Evolutionary conservation across 768 basidiomycete genomes (phyloP).

Genomic region (Tulasnella sp.): DNA sequence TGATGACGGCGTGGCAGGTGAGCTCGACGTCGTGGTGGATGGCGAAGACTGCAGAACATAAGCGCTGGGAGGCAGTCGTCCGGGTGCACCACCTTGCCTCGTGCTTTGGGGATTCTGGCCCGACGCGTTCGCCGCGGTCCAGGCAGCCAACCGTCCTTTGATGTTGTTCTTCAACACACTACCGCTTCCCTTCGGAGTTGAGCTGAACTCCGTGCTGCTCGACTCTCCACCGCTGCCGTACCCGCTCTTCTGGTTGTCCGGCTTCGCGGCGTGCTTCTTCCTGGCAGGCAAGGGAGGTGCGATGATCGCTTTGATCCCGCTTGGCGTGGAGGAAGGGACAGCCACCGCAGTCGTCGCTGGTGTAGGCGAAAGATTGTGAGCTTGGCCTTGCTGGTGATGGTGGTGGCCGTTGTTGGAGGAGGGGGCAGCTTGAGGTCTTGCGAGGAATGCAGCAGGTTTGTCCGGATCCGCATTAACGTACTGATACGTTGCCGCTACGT

Average conservation of each 20-base stretch:
- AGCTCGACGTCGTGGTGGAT: not conserved
- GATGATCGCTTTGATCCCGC: slow-evolving; percentile 16
- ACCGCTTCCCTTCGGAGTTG: not conserved
- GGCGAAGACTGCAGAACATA: slow-evolving; percentile 3
- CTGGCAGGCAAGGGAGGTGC: not conserved
- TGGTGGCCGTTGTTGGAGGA: slow-evolving; percentile 7
- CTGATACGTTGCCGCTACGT: slow-evolving; percentile 29
- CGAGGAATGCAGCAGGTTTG: not conserved
- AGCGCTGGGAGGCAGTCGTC: not conserved
- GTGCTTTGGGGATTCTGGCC: slow-evolving; percentile 6
- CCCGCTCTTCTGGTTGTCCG: not conserved
- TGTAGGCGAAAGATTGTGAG: slow-evolving; percentile 25
- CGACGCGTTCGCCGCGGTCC: slow-evolving; percentile 13
- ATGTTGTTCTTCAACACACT: not conserved
- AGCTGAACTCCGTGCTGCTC: slow-evolving; percentile 11
- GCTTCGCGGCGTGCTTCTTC: slow-evolving; percentile 9
- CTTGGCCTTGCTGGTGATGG: not conserved
- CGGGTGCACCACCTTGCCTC: slow-evolving; percentile 2
- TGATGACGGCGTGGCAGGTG: not conserved
- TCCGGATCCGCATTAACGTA: slow-evolving; percentile 30
- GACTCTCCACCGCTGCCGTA: slow-evolving; percentile 22
- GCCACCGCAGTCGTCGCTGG: slow-evolving; percentile 21
- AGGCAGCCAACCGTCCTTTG: slow-evolving; percentile 15
- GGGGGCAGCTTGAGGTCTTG: not conserved
- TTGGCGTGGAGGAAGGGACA: not conserved